Evolutionary conservation across 345 rosid species (phyloP).

Genomic region (Eucalyptus sp.): DNA sequence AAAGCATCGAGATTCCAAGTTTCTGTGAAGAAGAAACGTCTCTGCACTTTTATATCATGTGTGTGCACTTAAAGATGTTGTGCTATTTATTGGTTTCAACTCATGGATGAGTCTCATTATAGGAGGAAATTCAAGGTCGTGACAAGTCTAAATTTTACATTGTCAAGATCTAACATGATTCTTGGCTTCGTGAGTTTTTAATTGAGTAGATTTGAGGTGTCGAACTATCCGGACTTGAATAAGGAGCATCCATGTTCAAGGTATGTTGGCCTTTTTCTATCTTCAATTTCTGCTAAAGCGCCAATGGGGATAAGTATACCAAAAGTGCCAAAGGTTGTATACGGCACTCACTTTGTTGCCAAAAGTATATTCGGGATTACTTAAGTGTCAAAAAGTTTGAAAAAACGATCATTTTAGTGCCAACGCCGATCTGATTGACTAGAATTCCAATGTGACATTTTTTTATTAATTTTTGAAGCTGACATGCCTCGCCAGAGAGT

Average conservation of each 20-base stretch:
- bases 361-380: too few relatives aligned
- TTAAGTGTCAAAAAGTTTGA: too few relatives aligned
- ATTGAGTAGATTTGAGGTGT: not conserved
- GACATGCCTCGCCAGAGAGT: too few relatives aligned
- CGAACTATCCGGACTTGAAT: not conserved
- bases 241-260: not conserved
- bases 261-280: not conserved
- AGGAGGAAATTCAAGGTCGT: not conserved
- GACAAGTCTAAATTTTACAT: not conserved
- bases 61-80: not conserved
- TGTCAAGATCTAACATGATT: not conserved
- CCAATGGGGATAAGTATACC: too few relatives aligned
- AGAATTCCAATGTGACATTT: too few relatives aligned
- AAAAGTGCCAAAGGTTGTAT: too few relatives aligned
- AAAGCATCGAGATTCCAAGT: not conserved
- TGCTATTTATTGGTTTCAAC: not conserved
- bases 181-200: not conserved
- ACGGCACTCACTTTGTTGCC: too few relatives aligned
- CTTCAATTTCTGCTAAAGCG: not conserved
- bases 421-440: rapidly evolving
- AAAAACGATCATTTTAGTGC: too few relatives aligned
- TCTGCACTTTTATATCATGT: not conserved
- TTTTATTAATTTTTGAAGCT: too few relatives aligned
- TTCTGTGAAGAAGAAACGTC: not conserved
- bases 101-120: not conserved